Evolutionary conservation across 176 grass and related monocot genomes (phyloP), one percentile per base, ranked within the genome.

Genomic region (Avena insularis): DNA sequence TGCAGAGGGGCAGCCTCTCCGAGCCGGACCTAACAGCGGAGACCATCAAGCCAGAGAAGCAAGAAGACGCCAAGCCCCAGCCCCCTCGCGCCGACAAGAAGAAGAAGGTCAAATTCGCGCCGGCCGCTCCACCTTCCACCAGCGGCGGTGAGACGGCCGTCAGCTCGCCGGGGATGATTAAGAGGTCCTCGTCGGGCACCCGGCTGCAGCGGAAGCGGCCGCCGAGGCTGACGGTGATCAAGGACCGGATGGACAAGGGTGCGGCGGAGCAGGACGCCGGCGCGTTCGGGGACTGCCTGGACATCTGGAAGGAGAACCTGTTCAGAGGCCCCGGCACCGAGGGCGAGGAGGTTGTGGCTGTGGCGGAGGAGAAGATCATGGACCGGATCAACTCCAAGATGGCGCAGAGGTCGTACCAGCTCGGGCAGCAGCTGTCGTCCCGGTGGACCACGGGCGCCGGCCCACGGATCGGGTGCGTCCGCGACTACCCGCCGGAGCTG

Each of bases 401-500:
- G 82, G 87, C 82, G 13, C 56, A 87, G 76, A 89, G 88, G 31
- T 94, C 93, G 12, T 98, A 94, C 86, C 92, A 98, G 88, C 88
- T 98, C 48, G 93, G 96, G 46, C 94, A 94, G 87, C 96, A 98
- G 67, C 84, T 98, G 19, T 90, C 93, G 21, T 88, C 84, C 78
- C 90, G 88, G 71, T 98, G 96, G 96, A 98, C 88, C 46, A 92
- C 93, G 20, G 93, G 93, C 51, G 93, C 59, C 1, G 93, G 96
- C 14, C 93, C 93, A 8, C 81, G 92, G 79, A 98, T 98, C 50
- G 96, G 93, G 13, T 93, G 92, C 72, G 93, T 98, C 75, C 75
- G 91, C 65, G 96, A 92, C 90, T 98, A 98, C 82, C 96, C 96
- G 10, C 90, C 92, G 49, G 93, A 95, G 83, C 92, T 98, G 64